Evolutionary conservation across 2,329 filamentous ascomycete genomes (phyloP), one percentile per base, ranked within the genome.

Genomic region (Macrophomina tecta): DNA sequence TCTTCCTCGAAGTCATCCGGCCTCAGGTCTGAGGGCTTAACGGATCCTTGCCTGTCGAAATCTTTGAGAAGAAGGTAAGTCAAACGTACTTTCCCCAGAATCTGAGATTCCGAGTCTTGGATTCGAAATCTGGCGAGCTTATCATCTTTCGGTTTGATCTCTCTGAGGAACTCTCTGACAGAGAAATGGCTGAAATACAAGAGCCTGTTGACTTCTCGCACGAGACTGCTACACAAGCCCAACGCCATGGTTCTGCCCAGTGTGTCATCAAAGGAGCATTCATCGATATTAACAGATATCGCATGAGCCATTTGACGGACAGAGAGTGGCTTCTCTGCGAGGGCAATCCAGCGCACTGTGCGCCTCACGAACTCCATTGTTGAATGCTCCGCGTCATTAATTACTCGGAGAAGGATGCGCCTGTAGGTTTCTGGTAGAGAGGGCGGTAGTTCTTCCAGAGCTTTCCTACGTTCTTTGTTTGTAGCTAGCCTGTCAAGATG

Each of bases 121-220:
- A 62, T 28, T 23, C 18, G 16, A 5, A 62, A 62, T 23, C 58
- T 62, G 5, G 30, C 8, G 1, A 62, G 8, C 2, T 42, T 5
- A 16, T 14, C 14, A 2, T 62, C 4, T 0, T 30, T 32, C 1
- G 30, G 14, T 14, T 38, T 30, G 16, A 62, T 48, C 16, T 51
- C 7, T 7, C 11, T 8, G 8, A 62, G 58, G 9, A n/a, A 62
- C 12, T 62, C 58, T 12, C 49, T 36, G 0, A 62, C 58, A n/a
- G 58, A 62, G 16, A 51, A 62, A 40, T 62, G 58, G 12, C 58
- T 62, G 28, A 62, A 23, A 62, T 9, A 4, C 3, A 5, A 49
- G 5, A 1, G 7, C 5, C 30, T 42, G 5, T 49, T 0, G 4
- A 62, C 30, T 3, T 34, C n/a, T 2, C 42, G 58, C 4, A 62